Evolutionary conservation across 2,329 filamentous ascomycete genomes (phyloP).

Genomic region (Calcarisporium arbuscula): DNA sequence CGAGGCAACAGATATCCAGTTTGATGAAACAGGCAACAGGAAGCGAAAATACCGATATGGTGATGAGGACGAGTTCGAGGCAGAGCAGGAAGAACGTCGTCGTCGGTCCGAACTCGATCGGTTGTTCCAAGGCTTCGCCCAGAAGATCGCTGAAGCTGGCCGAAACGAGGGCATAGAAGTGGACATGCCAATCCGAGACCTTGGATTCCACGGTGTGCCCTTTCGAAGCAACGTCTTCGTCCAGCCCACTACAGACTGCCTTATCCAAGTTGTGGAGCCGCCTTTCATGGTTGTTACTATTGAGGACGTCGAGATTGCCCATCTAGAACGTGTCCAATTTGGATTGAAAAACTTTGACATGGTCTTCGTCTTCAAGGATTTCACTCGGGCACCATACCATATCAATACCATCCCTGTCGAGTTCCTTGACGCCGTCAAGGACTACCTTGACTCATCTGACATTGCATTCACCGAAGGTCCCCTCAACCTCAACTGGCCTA

Average conservation of each 20-base stretch:
- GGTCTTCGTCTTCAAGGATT: conserved; percentile 98
- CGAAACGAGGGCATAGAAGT: conserved; percentile 87
- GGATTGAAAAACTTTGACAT: conserved; percentile 98
- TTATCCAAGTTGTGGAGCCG: conserved; percentile 94
- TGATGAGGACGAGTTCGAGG: conserved; percentile 97
- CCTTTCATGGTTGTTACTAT: conserved; percentile 95
- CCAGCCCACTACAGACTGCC: conserved; percentile 91
- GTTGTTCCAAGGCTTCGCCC: conserved; percentile 91
- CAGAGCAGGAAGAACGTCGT: conserved; percentile 92
- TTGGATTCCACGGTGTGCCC: conserved; percentile 94
- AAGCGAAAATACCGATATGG: conserved; percentile 97
- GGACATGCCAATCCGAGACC: conserved; percentile 92
- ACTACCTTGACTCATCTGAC: conserved; percentile 94
- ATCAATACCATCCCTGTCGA: conserved; percentile 98
- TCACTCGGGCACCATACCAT: conserved; percentile 80
- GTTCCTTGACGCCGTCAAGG: conserved; percentile 88
- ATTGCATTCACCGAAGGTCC: conserved; percentile 92
- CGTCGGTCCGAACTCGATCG: conserved; percentile 88
- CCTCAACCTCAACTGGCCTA: conserved; percentile 96
- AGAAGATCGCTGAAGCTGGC: conserved; percentile 95
- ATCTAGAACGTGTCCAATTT: conserved; percentile 92
- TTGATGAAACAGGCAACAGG: conserved; percentile 96
- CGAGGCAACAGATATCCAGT: conserved; percentile 96
- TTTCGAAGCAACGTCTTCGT: conserved; percentile 93
- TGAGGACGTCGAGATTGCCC: conserved; percentile 92